Evolutionary conservation across 1,139 yeast species (phyloP).

Genomic region (Cylindricascospora bacillispora): DNA sequence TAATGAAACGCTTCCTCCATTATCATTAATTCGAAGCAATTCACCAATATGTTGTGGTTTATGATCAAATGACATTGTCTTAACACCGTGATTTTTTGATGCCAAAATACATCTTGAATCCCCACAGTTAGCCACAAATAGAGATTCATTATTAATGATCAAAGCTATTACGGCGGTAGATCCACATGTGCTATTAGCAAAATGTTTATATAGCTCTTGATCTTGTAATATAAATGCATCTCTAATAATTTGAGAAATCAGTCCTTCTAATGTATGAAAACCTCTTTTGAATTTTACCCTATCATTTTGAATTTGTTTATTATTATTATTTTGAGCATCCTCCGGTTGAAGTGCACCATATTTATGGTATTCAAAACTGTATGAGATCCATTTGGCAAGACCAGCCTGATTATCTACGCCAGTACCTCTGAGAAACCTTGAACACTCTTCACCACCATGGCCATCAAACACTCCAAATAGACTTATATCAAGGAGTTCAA

Average conservation of each 20-base stretch:
- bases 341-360: conserved; percentile 13
- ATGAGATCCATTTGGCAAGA: conserved; percentile 20
- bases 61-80: conserved; percentile 60
- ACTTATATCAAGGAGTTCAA: conserved; percentile 30
- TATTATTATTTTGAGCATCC: conserved; percentile 2
- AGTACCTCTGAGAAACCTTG: conserved; percentile 39
- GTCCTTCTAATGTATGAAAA: conserved; percentile 26
- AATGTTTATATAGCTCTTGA: conserved; percentile 34
- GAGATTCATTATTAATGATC: conserved; percentile 33
- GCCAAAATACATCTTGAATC: conserved; percentile 61
- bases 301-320: conserved; percentile 2
- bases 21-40: conserved; percentile 55
- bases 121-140: conserved; percentile 58
- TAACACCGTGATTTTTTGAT: conserved; percentile 29
- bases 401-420: conserved; percentile 28
- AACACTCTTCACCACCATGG: conserved; percentile 59
- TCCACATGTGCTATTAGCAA: conserved; percentile 41
- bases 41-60: conserved; percentile 72
- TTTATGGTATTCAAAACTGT: conserved; percentile 21
- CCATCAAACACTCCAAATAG: conserved; percentile 72
- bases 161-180: conserved; percentile 53
- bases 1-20: conserved; percentile 58
- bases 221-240: conserved; percentile 49
- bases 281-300: conserved; percentile 10
- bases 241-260: conserved; percentile 32